These are phyloP conservation scores for Ogataea hybrid DNA, from an alignment of 1,139 yeast genomes.

Conservation along the genomic window DNA sequence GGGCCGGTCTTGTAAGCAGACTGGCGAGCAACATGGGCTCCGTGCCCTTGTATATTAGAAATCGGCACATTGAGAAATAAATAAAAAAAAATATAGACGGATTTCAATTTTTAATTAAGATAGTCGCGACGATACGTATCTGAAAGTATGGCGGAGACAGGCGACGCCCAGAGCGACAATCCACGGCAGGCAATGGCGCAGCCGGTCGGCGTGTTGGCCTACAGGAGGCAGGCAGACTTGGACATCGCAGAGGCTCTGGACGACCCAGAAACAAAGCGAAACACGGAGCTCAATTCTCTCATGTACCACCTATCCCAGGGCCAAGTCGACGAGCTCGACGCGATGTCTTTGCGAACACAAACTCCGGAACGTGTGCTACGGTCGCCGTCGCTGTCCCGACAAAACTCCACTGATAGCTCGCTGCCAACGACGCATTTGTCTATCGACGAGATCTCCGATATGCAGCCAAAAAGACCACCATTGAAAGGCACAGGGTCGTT, in stretches of 20 bases:
- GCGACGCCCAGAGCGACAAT: not conserved
- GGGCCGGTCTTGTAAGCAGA: constrained; percentile 90
- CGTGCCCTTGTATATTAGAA: constrained; percentile 58
- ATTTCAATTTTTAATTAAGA: not conserved
- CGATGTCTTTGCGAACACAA: constrained; percentile 1
- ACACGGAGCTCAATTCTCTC: constrained; percentile 30
- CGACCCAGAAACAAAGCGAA: constrained; percentile 28
- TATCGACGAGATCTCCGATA: constrained; percentile 2
- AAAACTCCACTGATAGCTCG: constrained; percentile 4
- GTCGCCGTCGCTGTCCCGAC: constrained; percentile 14
- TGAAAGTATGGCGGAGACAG: constrained; percentile 3
- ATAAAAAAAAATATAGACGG: not conserved
- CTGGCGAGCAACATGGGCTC: constrained; percentile 87
- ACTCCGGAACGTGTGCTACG: constrained; percentile 13
- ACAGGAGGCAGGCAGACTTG: constrained; percentile 1
- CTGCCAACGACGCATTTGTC: not conserved
- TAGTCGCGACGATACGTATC: constrained; percentile 4
- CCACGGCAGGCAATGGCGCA: not conserved
- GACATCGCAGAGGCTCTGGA: constrained; percentile 8
- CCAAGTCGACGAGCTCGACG: constrained; percentile 15
- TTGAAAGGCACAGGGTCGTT: constrained; percentile 14
- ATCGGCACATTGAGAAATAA: constrained; percentile 47
- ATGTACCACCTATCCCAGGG: constrained; percentile 25
- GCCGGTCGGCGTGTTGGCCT: not conserved
- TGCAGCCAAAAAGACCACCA: constrained; percentile 6